These are phyloP conservation scores for Reticulascus tulasneorum DNA, from an alignment of 2,329 filamentous ascomycete genomes.

Conservation along the genomic window DNA sequence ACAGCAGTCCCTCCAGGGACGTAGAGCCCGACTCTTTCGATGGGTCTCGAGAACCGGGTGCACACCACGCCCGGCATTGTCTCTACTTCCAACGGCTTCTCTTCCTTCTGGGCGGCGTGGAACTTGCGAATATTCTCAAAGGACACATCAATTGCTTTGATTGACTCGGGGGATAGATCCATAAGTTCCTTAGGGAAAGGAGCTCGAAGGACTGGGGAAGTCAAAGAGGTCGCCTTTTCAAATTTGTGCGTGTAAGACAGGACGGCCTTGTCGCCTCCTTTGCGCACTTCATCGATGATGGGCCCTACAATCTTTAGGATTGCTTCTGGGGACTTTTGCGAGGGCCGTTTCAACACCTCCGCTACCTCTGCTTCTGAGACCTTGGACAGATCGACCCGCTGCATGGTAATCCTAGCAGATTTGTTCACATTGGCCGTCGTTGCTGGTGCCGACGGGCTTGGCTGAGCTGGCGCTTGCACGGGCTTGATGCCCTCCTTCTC, in stretches of 20 bases:
- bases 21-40: constrained; percentile 94
- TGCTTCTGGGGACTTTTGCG: constrained; percentile 89
- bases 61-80: constrained; percentile 98
- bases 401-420: constrained; percentile 70
- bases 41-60: constrained; percentile 86
- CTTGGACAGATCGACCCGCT: constrained; percentile 65
- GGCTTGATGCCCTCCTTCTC: constrained; percentile 70
- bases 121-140: constrained; percentile 94
- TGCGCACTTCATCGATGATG: constrained; percentile 83
- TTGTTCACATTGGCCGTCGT: constrained; percentile 35
- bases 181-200: constrained; percentile 85
- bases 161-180: constrained; percentile 73
- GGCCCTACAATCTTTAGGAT: constrained; percentile 89
- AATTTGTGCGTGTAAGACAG: constrained; percentile 97
- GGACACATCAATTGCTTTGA: constrained; percentile 86
- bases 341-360: constrained; percentile 78
- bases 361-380: constrained; percentile 63
- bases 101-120: constrained; percentile 85
- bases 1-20: constrained; percentile 95
- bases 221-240: constrained; percentile 89
- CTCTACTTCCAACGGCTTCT: constrained; percentile 78
- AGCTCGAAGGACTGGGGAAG: constrained; percentile 81
- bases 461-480: constrained; percentile 20
- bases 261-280: constrained; percentile 80
- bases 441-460: constrained; percentile 23